Evolutionary conservation across 192 early-diverging fungal species (phyloP).

Genomic region (Linnemannia schmuckeri): DNA sequence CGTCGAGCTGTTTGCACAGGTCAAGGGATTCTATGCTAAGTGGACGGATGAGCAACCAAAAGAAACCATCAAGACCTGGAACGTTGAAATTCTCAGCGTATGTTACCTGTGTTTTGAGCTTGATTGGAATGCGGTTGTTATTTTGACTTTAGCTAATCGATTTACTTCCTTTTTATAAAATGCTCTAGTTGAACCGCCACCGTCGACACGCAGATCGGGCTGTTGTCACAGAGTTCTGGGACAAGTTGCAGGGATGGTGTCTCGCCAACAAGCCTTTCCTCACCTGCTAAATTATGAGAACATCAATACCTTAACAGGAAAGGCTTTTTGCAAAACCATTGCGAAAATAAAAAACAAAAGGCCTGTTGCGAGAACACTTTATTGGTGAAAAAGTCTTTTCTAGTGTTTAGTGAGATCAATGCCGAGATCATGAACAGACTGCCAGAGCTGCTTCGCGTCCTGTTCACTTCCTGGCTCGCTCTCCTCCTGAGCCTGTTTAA

Average conservation of each 20-base stretch:
- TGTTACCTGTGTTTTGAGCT: slow-evolving; percentile 7
- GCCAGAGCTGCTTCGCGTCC: slow-evolving; percentile 12
- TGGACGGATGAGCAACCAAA: slow-evolving; percentile 64
- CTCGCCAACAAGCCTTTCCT: slow-evolving; percentile 60
- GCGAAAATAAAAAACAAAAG: not conserved
- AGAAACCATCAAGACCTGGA: slow-evolving; percentile 60
- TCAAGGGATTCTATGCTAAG: slow-evolving; percentile 74
- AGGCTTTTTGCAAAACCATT: not conserved
- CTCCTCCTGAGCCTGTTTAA: slow-evolving; percentile 30
- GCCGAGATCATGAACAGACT: slow-evolving; percentile 19
- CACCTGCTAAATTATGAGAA: slow-evolving; percentile 49
- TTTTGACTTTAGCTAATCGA: not conserved
- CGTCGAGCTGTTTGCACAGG: slow-evolving; percentile 84
- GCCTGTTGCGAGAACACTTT: not conserved
- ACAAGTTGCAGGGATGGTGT: slow-evolving; percentile 65
- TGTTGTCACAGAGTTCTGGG: slow-evolving; percentile 69
- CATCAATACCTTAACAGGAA: not conserved
- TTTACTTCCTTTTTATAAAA: not conserved
- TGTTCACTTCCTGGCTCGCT: not conserved
- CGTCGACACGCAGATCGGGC: slow-evolving; percentile 70
- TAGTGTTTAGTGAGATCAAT: not conserved
- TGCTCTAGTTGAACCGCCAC: slow-evolving; percentile 64
- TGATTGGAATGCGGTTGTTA: not conserved
- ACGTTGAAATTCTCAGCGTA: slow-evolving; percentile 66
- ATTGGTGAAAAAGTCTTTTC: not conserved